Conservation (phyloP, 2,329 filamentous ascomycete species). For the Xylariaceae sp. region DNA sequence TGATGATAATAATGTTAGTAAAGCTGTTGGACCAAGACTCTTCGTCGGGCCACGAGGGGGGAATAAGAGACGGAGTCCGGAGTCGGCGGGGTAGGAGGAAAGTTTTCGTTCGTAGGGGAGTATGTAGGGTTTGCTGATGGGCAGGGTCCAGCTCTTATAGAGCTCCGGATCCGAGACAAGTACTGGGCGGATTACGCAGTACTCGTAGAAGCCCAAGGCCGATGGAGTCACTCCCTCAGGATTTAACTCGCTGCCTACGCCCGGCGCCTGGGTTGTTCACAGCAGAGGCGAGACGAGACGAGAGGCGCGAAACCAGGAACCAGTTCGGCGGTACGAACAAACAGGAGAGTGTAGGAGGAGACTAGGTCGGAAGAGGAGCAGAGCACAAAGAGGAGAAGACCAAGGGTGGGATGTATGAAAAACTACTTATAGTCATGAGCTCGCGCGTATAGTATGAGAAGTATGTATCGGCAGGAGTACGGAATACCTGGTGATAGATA, state of each 20-base stretch:
- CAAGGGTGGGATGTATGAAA: conserved; percentile 7
- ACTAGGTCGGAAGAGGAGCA: conserved; percentile 1
- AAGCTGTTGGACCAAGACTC: conserved; percentile 9
- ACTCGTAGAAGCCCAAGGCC: conserved; percentile 5
- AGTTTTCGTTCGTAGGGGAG: conserved; percentile 7
- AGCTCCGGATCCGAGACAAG: conserved; percentile 4
- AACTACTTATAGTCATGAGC: conserved; percentile 10
- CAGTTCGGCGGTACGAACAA: no score
- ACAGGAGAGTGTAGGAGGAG: not conserved
- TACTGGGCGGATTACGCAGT: not conserved
- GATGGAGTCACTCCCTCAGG: conserved; percentile 2
- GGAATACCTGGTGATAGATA: not conserved
- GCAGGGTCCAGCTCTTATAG: conserved; percentile 7
- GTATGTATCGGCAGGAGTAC: not conserved
- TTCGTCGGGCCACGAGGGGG: conserved; percentile 14
- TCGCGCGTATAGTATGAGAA: not conserved
- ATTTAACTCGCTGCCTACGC: not conserved
- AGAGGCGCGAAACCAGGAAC: no score
- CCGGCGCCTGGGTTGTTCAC: not conserved
- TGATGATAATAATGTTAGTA: no score
- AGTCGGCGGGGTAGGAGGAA: conserved; percentile 21
- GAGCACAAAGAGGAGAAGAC: conserved; percentile 1
- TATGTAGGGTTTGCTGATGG: conserved; percentile 3
- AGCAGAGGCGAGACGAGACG: no score
- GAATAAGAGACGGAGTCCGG: not conserved